Evolutionary conservation across 2,329 filamentous ascomycete genomes (phyloP), one percentile per base, ranked within the genome.

Genomic region (Arthrobotrys musiformis): DNA sequence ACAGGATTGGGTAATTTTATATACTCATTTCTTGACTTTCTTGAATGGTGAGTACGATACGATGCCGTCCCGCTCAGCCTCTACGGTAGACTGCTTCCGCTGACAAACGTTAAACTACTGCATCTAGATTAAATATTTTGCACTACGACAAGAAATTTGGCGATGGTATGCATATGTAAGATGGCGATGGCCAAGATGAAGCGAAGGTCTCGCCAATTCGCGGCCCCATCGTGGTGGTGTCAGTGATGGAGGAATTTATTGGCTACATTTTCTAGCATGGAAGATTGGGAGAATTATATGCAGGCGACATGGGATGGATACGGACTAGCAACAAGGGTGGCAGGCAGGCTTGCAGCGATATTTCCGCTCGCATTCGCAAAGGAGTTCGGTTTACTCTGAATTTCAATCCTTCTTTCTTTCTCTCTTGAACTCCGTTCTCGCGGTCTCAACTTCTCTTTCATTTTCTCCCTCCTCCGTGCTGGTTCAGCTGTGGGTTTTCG

Each of bases 291-390:
- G 30, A 44, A 69, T 60, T 42, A 46, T 42, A 58, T 69, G 64
- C 37, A 56, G 42, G 58, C 40, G 35, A 62, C 58, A 60, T 37
- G 52, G 64, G 50, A 58, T 56, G 50, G 26, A 60, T 60, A 69
- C 24, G 48, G 48, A 24, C 48, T 62, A 62, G 37, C 17, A 35
- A 44, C 64, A 60, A 48, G 67, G 56, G 54, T 62, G 56, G 56
- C 67, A 35, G 46, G 44, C 67, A 54, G 67, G 37, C 52, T 67
- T 61, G 61, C 62, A 68, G 56, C 62, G 50, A 63, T 68, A 68
- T 68, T 75, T 75, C 70, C 70, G 70, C 50, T 69, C 48, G 70
- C 70, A 63, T 68, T 75, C 70, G 70, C 70, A 63, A 58, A 75
- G 61, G 70, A 75, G 63, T 64, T 62, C 54, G n/a, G 62, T 62